phyloP scores from a whole-genome alignment of 2,329 filamentous ascomycete genomes.

The Fusarium sp. region DNA sequence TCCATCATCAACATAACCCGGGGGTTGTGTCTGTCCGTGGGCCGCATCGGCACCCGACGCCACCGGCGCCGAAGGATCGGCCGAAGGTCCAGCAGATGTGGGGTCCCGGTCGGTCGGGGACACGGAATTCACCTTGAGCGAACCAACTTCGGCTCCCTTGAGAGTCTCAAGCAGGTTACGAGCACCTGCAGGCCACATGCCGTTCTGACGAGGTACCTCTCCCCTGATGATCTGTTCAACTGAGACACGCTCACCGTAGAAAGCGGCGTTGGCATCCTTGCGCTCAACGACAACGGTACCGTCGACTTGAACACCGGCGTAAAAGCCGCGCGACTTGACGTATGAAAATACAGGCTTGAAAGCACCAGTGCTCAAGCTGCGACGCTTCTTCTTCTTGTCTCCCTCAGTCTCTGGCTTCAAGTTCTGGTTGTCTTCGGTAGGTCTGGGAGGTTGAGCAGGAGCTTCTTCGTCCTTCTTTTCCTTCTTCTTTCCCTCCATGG shows the following conservation, averaged over 20 bases:
- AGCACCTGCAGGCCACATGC: slow-evolving; percentile 53
- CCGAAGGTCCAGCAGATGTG: slow-evolving; percentile 22
- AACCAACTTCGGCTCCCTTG: slow-evolving; percentile 52
- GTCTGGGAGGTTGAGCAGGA: slow-evolving; percentile 23
- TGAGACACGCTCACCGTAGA: slow-evolving; percentile 76
- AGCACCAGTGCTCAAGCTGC: slow-evolving; percentile 49
- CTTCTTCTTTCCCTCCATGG: slow-evolving; percentile 54
- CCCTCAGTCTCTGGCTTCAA: slow-evolving; percentile 44
- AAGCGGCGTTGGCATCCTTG: slow-evolving; percentile 87
- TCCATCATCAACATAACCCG: slow-evolving; percentile 46
- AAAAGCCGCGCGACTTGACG: slow-evolving; percentile 89
- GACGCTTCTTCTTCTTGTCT: slow-evolving; percentile 49
- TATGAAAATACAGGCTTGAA: slow-evolving; percentile 71
- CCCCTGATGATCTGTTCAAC: slow-evolving; percentile 64
- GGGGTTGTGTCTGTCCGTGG: slow-evolving; percentile 36
- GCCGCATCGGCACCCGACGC: slow-evolving; percentile 17
- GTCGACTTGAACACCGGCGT: slow-evolving; percentile 87
- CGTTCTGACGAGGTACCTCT: slow-evolving; percentile 48
- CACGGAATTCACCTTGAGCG: slow-evolving; percentile 33
- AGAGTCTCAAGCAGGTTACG: slow-evolving; percentile 51
- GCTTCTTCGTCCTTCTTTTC: slow-evolving; percentile 57
- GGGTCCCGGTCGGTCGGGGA: slow-evolving; percentile 13
- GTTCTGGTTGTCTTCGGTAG: slow-evolving; percentile 35
- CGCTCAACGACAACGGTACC: slow-evolving; percentile 89
- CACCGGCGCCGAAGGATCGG: slow-evolving; percentile 23